These are phyloP conservation scores for rapeseed (Brassica napus) DNA, from an alignment of 345 rosid genomes.

Conservation along the genomic window DNA sequence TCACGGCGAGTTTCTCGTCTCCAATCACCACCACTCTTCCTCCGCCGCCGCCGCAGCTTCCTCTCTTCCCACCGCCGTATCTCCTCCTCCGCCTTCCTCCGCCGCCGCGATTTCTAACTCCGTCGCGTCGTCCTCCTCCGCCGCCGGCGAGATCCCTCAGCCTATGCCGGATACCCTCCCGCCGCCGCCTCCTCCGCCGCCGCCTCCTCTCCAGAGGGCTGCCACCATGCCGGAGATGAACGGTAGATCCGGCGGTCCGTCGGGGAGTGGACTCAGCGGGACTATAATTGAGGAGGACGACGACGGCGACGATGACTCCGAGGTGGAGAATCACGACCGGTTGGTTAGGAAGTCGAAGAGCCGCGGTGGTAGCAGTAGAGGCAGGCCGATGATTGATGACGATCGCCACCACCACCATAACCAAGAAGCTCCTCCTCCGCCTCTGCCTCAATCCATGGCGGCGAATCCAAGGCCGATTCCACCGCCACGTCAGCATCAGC, in stretches of 20 bases:
- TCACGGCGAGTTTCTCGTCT: conserved; percentile 59
- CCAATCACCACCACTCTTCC: conserved; percentile 38
- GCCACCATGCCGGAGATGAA: conserved; percentile 83
- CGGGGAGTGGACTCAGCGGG: conserved; percentile 43
- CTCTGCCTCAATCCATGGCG: conserved; percentile 14
- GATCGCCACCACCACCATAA: not conserved
- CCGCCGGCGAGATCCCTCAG: conserved; percentile 14
- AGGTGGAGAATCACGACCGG: conserved; percentile 43
- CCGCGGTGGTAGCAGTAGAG: conserved; percentile 41
- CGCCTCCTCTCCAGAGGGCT: conserved; percentile 61
- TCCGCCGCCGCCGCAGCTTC: conserved; percentile 17
- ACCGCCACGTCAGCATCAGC: conserved; percentile 42
- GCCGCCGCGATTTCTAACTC: conserved; percentile 44
- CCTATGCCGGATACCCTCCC: conserved; percentile 31
- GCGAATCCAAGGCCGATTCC: conserved; percentile 20
- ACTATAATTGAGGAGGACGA: conserved; percentile 58
- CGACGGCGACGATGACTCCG: conserved; percentile 44
- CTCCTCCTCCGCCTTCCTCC: conserved; percentile 73
- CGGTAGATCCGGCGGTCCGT: conserved; percentile 48
- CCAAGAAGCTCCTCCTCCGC: conserved; percentile 25
- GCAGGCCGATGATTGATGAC: conserved; percentile 13
- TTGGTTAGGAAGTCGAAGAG: conserved; percentile 58
- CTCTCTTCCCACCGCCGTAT: conserved; percentile 19
- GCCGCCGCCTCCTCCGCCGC: conserved; percentile 56
- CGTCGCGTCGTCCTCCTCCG: conserved; percentile 30